Conservation (phyloP, 441 rosid species). For the Erodium texanum region DNA sequence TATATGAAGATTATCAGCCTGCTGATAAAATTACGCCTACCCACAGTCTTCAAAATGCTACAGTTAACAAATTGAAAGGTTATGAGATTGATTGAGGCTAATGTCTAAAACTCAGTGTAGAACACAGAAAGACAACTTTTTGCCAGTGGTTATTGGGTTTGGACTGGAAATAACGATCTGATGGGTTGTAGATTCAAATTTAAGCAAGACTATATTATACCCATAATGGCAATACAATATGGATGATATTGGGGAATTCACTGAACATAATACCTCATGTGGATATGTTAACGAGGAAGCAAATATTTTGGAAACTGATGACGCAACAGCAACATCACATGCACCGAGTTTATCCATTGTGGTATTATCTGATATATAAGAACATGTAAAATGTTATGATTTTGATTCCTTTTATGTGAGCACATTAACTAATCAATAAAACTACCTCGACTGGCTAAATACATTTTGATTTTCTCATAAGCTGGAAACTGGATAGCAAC, state of each 20-base stretch:
- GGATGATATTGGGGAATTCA: background rate
- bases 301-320: constrained; percentile 60
- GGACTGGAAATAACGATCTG: background rate
- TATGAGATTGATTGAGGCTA: no score
- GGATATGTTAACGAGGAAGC: constrained; percentile 65
- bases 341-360: constrained; percentile 49
- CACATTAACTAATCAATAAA: constrained; percentile 6
- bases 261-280: constrained; percentile 38
- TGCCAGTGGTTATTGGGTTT: no score
- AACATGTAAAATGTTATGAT: constrained; percentile 5
- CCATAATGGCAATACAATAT: background rate
- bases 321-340: constrained; percentile 53
- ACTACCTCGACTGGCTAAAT: constrained; percentile 44
- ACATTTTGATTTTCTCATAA: constrained; percentile 45
- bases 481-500: no score
- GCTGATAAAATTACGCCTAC: background rate
- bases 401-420: background rate
- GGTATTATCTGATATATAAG: constrained; percentile 34
- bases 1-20: no score
- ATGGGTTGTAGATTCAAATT: background rate
- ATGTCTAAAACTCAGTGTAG: no score
- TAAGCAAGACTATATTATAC: background rate
- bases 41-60: no score
- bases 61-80: no score
- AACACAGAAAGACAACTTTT: no score